Base-by-base conservation (phyloP, 2,329 filamentous ascomycete genomes). In the Cephalotrichum gorgonifer region DNA sequence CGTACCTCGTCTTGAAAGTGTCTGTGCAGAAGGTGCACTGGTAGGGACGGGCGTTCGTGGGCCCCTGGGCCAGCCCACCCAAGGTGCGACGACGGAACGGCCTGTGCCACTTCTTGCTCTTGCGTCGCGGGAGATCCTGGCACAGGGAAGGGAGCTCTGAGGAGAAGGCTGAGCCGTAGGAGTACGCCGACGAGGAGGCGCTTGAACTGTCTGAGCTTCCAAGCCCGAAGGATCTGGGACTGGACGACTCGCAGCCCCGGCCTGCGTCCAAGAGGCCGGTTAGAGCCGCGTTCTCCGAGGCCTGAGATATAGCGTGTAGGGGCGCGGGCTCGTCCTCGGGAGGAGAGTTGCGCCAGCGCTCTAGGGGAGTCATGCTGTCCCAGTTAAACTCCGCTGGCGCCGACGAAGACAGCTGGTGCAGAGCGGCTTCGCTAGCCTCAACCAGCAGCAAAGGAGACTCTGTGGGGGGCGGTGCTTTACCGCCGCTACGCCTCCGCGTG, bases 401-500 rank as follows among this genome's bases (percentile, higher is more conserved):
- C 38, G 38, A 41, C 38, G 38, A 41, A 22, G 38, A 25, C 20
- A 41, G 38, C 38, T 23, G 38, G 38, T 25, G 38, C 17, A 22
- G 38, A 23, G 11, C 20, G 7, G 17, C 38, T 22, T 41, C 38
- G 23, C 14, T 17, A 23, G 38, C 20, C 9, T 25, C 22, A 23
- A 17, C 38, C 22, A 17, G 33, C n/a, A 17, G 38, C 38, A 17
- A 41, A 35, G 31, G 31, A 35, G 31, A 35, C 31, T 11, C 15
- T n/a, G 8, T 35, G 14, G 31, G 31, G 5, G 15, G 31, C 17
- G 20, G 38, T 15, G 17, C n/a, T 41, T 41, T 41, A 23, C 38
- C 38, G 20, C 38, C 38, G 17, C 38, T 23, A 54, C 82, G 71
- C 53, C 82, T 72, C 49, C 81, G 73, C 47, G 80, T 79, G 62